Evolutionary conservation across 129 eudicot species (phyloP).

Genomic region (Cynara cardunculus): DNA sequence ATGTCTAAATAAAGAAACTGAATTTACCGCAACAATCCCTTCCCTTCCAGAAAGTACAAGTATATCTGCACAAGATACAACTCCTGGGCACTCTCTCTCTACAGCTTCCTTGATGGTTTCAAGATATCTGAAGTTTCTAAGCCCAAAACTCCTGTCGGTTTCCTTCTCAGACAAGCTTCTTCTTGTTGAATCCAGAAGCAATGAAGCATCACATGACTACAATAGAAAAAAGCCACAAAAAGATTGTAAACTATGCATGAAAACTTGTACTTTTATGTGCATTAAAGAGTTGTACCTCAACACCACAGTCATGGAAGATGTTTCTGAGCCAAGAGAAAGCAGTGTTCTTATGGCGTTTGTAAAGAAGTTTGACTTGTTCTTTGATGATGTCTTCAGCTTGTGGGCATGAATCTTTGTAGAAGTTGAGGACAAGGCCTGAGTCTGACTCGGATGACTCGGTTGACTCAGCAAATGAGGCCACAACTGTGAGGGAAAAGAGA

Average conservation of each 20-base stretch:
- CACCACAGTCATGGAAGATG: slow-evolving; percentile 99
- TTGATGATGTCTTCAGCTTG: slow-evolving; percentile 95
- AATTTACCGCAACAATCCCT: slow-evolving; percentile 76
- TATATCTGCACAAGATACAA: slow-evolving; percentile 95
- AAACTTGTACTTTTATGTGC: slow-evolving; percentile 11
- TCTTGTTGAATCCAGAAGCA: slow-evolving; percentile 95
- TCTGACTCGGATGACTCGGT: slow-evolving; percentile 31
- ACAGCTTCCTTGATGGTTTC: slow-evolving; percentile 90
- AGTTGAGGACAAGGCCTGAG: slow-evolving; percentile 70
- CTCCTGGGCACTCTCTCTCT: slow-evolving; percentile 99
- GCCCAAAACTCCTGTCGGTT: slow-evolving; percentile 94
- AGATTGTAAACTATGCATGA: slow-evolving; percentile 1
- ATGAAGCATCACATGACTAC: slow-evolving; percentile 96
- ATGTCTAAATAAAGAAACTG: not conserved
- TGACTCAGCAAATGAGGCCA: slow-evolving; percentile 42
- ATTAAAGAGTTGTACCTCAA: slow-evolving; percentile 47
- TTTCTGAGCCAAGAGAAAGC: slow-evolving; percentile 99
- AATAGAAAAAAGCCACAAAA: not conserved
- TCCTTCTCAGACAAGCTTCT: slow-evolving; percentile 93
- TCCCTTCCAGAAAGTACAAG: slow-evolving; percentile 96
- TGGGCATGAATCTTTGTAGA: slow-evolving; percentile 90
- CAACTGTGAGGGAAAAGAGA: slow-evolving; percentile 40
- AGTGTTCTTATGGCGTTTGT: slow-evolving; percentile 99
- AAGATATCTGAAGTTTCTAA: slow-evolving; percentile 91
- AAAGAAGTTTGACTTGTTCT: slow-evolving; percentile 93